These are phyloP conservation scores for Phyllostachys edulis DNA, from an alignment of 176 grass and related monocot genomes.

Conservation along the genomic window DNA sequence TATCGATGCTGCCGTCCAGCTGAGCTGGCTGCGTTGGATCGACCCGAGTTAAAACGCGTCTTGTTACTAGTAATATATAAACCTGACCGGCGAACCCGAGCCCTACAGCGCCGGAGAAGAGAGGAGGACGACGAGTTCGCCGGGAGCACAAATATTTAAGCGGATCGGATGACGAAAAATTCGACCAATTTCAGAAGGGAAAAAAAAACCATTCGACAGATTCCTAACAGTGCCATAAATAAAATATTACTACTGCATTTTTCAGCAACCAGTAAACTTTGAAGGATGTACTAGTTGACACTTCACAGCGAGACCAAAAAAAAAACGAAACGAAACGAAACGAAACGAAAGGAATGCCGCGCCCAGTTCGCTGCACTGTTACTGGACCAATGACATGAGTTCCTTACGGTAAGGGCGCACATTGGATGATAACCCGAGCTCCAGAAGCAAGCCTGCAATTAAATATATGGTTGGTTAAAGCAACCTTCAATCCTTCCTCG, in stretches of 20 bases:
- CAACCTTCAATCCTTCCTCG: background rate
- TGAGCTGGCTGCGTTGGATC: no score
- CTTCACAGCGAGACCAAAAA: background rate
- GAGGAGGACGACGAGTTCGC: no score
- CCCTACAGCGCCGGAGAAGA: no score
- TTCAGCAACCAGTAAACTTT: background rate
- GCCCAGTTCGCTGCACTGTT: conserved; percentile 31
- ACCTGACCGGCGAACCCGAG: no score
- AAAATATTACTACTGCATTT: background rate
- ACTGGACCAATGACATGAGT: conserved; percentile 5
- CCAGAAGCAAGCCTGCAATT: conserved; percentile 69
- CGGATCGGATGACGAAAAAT: no score
- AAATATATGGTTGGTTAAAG: background rate
- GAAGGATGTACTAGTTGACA: background rate
- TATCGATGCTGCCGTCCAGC: no score
- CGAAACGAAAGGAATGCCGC: background rate
- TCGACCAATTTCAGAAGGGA: no score
- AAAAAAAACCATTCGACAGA: no score
- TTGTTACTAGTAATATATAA: no score
- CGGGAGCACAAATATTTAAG: no score
- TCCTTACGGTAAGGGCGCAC: conserved; percentile 31
- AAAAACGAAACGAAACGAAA: background rate
- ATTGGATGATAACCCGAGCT: conserved; percentile 78
- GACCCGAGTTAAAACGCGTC: no score
- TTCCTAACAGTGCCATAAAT: background rate